phyloP scores from a whole-genome alignment of 75 land plant species.

The Ceratopteris richardii region DNA sequence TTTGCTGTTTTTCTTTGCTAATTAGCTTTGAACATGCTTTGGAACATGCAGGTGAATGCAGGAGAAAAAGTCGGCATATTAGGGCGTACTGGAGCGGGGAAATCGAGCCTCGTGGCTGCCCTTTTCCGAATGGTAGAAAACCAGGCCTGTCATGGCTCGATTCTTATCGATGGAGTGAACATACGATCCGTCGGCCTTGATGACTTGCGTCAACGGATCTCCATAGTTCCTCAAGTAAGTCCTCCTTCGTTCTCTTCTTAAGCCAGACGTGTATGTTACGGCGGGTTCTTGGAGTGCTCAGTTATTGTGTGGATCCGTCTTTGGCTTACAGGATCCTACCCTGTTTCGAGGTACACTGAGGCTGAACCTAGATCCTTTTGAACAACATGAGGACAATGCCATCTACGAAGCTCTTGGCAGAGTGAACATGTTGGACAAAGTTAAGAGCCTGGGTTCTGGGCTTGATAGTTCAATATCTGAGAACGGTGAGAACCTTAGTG shows the following conservation, averaged over 20 bases:
- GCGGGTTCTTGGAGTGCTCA: no score
- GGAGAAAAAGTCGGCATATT: conserved; percentile 29
- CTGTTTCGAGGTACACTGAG: conserved; percentile 26
- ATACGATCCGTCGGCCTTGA: conserved; percentile 22
- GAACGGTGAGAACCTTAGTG: conserved; percentile 35
- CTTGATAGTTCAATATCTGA: conserved; percentile 20
- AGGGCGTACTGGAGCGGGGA: conserved; percentile 37
- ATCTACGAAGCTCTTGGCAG: conserved; percentile 22
- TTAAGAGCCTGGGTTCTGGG: conserved; percentile 17
- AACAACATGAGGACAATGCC: conserved; percentile 17
- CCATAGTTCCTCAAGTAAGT: conserved; percentile 28
- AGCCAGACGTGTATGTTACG: neutral
- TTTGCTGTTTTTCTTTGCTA: no score
- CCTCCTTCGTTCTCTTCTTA: neutral
- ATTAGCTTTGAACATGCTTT: no score
- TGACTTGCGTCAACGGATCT: conserved; percentile 29
- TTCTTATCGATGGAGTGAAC: conserved; percentile 26
- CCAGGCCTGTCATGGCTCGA: conserved; percentile 16
- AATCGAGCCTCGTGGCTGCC: conserved; percentile 32
- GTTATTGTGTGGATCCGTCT: no score
- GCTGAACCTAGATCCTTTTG: conserved; percentile 33
- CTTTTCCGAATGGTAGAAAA: conserved; percentile 34
- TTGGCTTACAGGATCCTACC: conserved; percentile 34
- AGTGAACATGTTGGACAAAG: conserved; percentile 22
- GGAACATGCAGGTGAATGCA: conserved; percentile 4